Evolutionary conservation across 352 stramenopile species (phyloP), one percentile per base, ranked within the genome.

Genomic region (Halophytophthora polymorphica): DNA sequence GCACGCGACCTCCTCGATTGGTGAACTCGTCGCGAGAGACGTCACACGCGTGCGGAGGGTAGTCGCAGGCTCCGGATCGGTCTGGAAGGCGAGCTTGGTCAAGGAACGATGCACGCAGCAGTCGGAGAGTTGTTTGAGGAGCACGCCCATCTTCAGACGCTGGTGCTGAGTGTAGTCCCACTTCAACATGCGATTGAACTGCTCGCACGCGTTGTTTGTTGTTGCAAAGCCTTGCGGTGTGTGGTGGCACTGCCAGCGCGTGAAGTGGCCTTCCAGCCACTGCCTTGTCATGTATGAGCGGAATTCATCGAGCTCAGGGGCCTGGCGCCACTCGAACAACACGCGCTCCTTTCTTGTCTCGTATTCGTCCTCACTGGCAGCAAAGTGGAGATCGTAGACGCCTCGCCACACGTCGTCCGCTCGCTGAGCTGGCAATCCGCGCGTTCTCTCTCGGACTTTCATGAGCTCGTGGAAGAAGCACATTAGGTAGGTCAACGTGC

Each of bases 331-430:
- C 4, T 18, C 15, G 7, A 25, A 11, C 2, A 61, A 28, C 28
- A 39, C 36, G 29, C 29, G 0, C 2, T 56, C 51, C n/a, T 31
- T 23, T 25, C 41, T 19, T 3, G 17, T 2, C 2, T 28, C 0
- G 38, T 49, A 64, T n/a, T 49, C 38, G 1, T 31, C 41, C 3
- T 50, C 7, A 19, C 33, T 44, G 1, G 46, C 3, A 6, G 49
- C 50, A 7, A 65, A 65, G 25, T 69, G 55, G 18, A 59, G 43
- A 29, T 62, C 42, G 51, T 69, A 61, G n/a, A 69, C 36, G 42
- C 53, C 40, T 0, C 37, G 19, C n/a, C n/a, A n/a, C n/a, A n/a
- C n/a, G n/a, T n/a, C n/a, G n/a, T 0, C 60, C 17, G 11, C 45
- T 17, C 11, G 21, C 10, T 36, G 48, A 49, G 25, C 39, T 41